Percentiles rank a stretch among this genome's conserved stretches.
Evolutionary conservation across 129 eudicot species (phyloP).

Genomic region (Artemisia tridentata): DNA sequence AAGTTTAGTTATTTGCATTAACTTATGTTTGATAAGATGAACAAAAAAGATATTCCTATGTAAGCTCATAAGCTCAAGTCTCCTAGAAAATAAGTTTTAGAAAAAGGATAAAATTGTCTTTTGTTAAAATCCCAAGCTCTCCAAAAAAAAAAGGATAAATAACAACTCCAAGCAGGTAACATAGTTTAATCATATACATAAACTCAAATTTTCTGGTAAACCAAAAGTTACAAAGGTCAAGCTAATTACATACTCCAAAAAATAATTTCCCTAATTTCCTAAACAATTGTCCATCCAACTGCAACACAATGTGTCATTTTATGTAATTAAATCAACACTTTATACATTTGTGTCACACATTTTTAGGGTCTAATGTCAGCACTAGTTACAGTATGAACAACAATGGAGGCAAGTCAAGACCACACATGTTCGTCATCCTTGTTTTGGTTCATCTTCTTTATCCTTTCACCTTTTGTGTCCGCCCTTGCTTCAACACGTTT

Average conservation of each 20-base stretch:
- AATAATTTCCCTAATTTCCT: not conserved
- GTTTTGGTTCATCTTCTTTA: conserved; percentile 74
- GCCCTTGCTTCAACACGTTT: conserved; percentile 56
- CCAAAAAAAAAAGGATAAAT: too few relatives aligned
- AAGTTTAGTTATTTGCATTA: too few relatives aligned
- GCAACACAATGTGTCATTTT: not conserved
- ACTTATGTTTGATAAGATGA: too few relatives aligned
- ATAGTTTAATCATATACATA: too few relatives aligned
- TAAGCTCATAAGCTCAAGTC: too few relatives aligned
- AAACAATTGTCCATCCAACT: conserved; percentile 1
- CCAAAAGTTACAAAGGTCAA: not conserved
- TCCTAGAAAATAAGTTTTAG: too few relatives aligned
- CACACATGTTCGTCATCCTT: conserved; percentile 69
- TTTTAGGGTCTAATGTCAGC: not conserved
- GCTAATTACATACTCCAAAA: not conserved
- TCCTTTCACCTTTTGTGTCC: conserved; percentile 52
- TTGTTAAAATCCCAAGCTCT: too few relatives aligned
- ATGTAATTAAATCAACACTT: conserved; percentile 17
- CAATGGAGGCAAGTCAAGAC: conserved; percentile 39
- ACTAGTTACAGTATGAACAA: not conserved
- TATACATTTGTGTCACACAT: conserved; percentile 20
- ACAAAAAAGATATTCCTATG: too few relatives aligned
- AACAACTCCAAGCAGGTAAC: too few relatives aligned
- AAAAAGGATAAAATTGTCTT: too few relatives aligned
- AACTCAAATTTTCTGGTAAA: too few relatives aligned